Conservation (phyloP, 257 asterid genomes). For the Asclepias syriaca region DNA sequence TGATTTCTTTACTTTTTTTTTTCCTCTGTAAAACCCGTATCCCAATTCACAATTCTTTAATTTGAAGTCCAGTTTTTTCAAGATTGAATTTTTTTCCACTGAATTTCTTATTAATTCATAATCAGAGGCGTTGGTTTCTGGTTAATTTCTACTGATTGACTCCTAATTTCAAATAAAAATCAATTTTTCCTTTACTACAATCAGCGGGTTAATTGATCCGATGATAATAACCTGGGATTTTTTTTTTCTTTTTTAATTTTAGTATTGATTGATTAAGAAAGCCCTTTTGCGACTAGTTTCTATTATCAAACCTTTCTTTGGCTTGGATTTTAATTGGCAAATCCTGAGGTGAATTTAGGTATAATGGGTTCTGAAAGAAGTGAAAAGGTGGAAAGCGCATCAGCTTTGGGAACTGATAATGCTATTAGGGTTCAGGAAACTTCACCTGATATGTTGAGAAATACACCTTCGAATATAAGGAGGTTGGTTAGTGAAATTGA, state of each 20-base stretch:
- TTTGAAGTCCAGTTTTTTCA: neutral
- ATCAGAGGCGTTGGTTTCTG: neutral
- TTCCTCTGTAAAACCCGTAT: neutral
- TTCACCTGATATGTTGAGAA: slow-evolving; percentile 78
- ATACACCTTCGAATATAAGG: slow-evolving; percentile 86
- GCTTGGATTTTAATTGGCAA: neutral
- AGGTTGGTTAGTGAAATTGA: slow-evolving; percentile 78
- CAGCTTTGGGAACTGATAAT: slow-evolving; percentile 20
- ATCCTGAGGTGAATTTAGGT: neutral
- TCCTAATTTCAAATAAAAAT: neutral
- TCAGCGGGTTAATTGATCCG: neutral
- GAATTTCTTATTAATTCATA: neutral
- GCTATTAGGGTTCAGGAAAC: slow-evolving; percentile 29
- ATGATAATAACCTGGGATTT: neutral
- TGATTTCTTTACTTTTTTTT: neutral
- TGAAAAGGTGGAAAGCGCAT: slow-evolving; percentile 11
- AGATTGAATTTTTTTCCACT: neutral
- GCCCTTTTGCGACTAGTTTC: neutral
- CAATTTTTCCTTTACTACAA: neutral
- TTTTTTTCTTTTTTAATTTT: neutral
- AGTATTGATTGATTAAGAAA: neutral
- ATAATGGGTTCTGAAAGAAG: slow-evolving; percentile 1
- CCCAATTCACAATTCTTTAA: neutral
- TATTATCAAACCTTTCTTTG: neutral
- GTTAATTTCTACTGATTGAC: neutral